Evolutionary conservation across 2,329 filamentous ascomycete species (phyloP).

Genomic region (Penicillium sp.): DNA sequence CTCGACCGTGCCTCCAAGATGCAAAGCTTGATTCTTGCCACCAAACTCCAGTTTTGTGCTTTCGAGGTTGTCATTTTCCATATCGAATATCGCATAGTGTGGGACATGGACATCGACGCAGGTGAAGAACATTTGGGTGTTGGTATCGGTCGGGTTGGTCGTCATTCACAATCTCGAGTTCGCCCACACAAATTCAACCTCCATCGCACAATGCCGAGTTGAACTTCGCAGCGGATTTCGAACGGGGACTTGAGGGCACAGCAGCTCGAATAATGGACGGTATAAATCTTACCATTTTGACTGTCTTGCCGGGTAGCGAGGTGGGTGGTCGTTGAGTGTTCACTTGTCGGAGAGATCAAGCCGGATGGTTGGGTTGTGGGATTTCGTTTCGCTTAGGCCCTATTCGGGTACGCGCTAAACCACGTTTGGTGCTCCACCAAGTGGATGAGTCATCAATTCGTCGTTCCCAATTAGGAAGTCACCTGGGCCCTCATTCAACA

Average conservation of each 20-base stretch:
- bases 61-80: neutral
- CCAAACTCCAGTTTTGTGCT: neutral
- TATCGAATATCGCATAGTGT: neutral
- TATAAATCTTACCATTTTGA: constrained; percentile 48
- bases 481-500: neutral
- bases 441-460: neutral
- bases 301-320: constrained; percentile 47
- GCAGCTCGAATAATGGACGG: constrained; percentile 20
- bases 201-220: constrained; percentile 12
- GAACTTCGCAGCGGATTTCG: constrained; percentile 18
- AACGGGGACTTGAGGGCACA: constrained; percentile 22
- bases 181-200: constrained; percentile 19
- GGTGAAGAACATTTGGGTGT: neutral
- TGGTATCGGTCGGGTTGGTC: constrained; percentile 6
- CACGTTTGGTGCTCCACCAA: constrained; percentile 18
- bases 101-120: neutral
- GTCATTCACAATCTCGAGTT: constrained; percentile 16
- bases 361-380: constrained; percentile 42
- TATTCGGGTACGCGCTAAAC: constrained; percentile 34
- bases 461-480: constrained; percentile 4
- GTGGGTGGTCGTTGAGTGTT: constrained; percentile 43
- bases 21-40: neutral
- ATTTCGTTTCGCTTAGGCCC: constrained; percentile 48
- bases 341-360: constrained; percentile 40
- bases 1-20: neutral